Base-by-base conservation (phyloP, 768 basidiomycete species). In the Agaricus sinodeliciosus region DNA sequence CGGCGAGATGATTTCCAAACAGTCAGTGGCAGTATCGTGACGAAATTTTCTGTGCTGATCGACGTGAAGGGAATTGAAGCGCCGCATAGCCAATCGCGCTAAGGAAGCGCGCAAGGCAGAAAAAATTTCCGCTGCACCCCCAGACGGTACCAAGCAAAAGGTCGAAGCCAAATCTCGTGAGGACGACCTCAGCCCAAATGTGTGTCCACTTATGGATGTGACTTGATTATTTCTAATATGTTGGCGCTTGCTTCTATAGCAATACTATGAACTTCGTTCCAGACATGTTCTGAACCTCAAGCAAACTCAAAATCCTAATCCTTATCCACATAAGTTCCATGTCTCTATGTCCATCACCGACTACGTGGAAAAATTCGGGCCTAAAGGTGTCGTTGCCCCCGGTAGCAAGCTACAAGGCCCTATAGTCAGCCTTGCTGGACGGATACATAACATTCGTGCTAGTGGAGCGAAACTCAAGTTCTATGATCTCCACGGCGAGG, bases 261-360 rank as follows among this genome's bases (percentile, higher is more conserved):
- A 95, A 92, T 99, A 97, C 77, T 95, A 87, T 65, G 94, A 97
- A 64, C 72, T 93, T 59, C 87, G 96, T 59, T 91, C 88, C 26
- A 83, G 92, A 44, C 84, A 90, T 60, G 93, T 99, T 61, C 80
- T 84, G 57, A 81, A 84, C 59, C 81, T 99, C 57, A 87, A 90
- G 69, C 77, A 85, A 64, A 87, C 89, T 26, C 87, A 87, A 66
- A 69, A 79, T 6, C 95, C 94, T 2, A 89, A 94, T 67, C 96
- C 96, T 2, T 99, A 98, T 74, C 96, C 96, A 6, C 96, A 99
- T 85, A 99, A 99, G 82, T 99, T 99, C 73, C 69, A 95, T 59
- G 94, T 97, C 18, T 74, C 85, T 52, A 74, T 70, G 56, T 91
- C 90, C 7, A 74, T 99, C 63, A 71, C 82, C 2, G 63, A 71